Evolutionary conservation across 129 eudicot genomes (phyloP).

Genomic region (Heracleum sosnowskyi): DNA sequence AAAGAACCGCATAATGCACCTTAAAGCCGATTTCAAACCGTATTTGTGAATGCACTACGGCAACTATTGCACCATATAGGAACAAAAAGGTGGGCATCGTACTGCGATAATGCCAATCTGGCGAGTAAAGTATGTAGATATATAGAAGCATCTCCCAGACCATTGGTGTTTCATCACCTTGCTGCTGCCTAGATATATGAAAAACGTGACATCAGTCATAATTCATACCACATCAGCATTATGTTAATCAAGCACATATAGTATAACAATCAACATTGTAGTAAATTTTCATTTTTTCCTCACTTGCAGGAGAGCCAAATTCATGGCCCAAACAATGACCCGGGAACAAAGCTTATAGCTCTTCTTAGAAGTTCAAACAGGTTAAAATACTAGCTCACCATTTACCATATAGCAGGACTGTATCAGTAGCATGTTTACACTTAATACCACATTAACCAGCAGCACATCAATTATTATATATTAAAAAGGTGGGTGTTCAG

Average conservation of each 20-base stretch:
- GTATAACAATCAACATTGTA: neutral
- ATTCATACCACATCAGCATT: too few relatives aligned
- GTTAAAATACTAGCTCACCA: neutral
- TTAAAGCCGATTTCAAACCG: slow-evolving; percentile 41
- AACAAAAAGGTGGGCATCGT: slow-evolving; percentile 80
- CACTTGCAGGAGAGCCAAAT: neutral
- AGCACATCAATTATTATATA: neutral
- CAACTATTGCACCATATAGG: slow-evolving; percentile 43
- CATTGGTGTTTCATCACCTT: slow-evolving; percentile 79
- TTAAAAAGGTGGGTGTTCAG: neutral
- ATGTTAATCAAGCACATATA: neutral
- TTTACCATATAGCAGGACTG: neutral
- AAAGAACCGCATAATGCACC: slow-evolving; percentile 33
- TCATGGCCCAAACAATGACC: neutral
- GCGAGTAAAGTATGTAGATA: slow-evolving; percentile 55
- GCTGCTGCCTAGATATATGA: slow-evolving; percentile 44
- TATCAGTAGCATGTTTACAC: neutral
- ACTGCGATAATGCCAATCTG: slow-evolving; percentile 66
- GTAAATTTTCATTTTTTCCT: neutral
- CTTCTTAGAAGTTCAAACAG: neutral
- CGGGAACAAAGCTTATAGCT: neutral
- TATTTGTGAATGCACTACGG: slow-evolving; percentile 37
- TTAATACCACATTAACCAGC: neutral
- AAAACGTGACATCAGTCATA: neutral
- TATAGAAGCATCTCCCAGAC: slow-evolving; percentile 68